Conservation (phyloP, 1,284 basidiomycete species). For the Cutaneotrichosporon sp. region DNA sequence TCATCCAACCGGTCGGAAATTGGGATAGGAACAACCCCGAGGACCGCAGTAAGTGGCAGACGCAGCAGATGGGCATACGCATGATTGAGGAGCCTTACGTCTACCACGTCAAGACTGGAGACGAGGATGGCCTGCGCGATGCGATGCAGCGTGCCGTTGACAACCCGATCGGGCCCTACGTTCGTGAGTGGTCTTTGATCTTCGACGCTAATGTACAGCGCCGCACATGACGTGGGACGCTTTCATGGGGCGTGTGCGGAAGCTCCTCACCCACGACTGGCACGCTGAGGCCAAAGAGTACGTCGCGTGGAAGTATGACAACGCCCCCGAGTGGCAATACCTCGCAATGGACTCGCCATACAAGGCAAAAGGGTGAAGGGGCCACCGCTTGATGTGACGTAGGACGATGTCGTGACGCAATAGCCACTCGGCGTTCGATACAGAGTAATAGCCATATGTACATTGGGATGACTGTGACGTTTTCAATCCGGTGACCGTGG, state of each 20-base stretch:
- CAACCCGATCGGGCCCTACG: slow-evolving; percentile 37
- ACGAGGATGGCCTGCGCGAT: slow-evolving; percentile 28
- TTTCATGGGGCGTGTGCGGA: slow-evolving; percentile 21
- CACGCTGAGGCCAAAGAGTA: slow-evolving; percentile 15
- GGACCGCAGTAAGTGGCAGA: slow-evolving; percentile 44
- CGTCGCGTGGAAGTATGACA: slow-evolving; percentile 4
- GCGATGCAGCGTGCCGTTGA: slow-evolving; percentile 32
- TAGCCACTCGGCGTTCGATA: too few species aligned
- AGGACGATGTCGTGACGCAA: too few species aligned
- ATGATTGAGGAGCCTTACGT: slow-evolving; percentile 50
- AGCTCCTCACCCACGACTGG: slow-evolving; percentile 30
- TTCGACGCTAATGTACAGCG: slow-evolving; percentile 6
- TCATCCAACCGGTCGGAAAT: slow-evolving; percentile 51
- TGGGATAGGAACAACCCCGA: slow-evolving; percentile 45
- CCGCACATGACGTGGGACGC: slow-evolving; percentile 22
- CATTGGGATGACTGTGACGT: too few species aligned
- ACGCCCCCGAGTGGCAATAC: slow-evolving; percentile 11
- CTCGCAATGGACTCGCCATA: slow-evolving; percentile 7
- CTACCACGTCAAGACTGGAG: slow-evolving; percentile 47
- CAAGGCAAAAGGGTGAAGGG: background rate
- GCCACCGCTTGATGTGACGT: too few species aligned
- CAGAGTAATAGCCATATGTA: too few species aligned
- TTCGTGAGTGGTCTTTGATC: slow-evolving; percentile 28
- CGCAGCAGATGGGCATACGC: slow-evolving; percentile 49
- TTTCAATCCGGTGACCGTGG: too few species aligned